phyloP scores from a whole-genome alignment of 2,329 filamentous ascomycete species.

The Venturia pyrina region DNA sequence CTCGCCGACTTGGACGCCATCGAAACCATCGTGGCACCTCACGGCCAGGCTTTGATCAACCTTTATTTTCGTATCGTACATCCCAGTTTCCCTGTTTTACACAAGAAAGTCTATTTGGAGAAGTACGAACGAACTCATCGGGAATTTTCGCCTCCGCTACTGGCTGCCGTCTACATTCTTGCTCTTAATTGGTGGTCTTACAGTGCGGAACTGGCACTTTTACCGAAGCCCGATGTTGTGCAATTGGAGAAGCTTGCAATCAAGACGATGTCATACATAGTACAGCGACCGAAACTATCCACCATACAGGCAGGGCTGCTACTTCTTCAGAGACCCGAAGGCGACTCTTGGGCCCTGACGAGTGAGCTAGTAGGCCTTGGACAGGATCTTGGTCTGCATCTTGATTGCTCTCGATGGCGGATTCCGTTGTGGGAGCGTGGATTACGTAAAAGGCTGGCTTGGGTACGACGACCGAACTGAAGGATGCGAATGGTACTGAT shows the following conservation, averaged over 20 bases:
- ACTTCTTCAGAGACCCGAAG: slow-evolving; percentile 27
- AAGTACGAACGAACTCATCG: slow-evolving; percentile 48
- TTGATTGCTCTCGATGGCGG: slow-evolving; percentile 53
- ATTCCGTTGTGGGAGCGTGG: slow-evolving; percentile 55
- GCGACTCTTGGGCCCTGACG: slow-evolving; percentile 24
- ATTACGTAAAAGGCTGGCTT: slow-evolving; percentile 50
- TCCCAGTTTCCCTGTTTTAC: slow-evolving; percentile 48
- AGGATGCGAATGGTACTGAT: not conserved
- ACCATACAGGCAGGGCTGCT: slow-evolving; percentile 31
- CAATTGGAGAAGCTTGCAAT: slow-evolving; percentile 25
- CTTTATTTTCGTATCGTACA: slow-evolving; percentile 61
- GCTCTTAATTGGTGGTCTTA: too few relatives aligned
- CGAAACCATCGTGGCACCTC: slow-evolving; percentile 58
- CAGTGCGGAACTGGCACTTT: too few relatives aligned
- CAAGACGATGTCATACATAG: slow-evolving; percentile 27
- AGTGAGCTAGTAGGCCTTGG: slow-evolving; percentile 29
- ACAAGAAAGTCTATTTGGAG: slow-evolving; percentile 52
- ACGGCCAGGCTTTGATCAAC: slow-evolving; percentile 60
- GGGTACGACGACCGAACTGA: slow-evolving; percentile 34
- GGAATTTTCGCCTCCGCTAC: slow-evolving; percentile 48
- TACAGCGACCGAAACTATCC: slow-evolving; percentile 30
- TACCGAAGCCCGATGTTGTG: too few relatives aligned
- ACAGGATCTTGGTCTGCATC: slow-evolving; percentile 31
- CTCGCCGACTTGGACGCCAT: slow-evolving; percentile 53
- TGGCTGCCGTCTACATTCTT: too few relatives aligned